These are phyloP conservation scores for Colletotrichum coccodes DNA, from an alignment of 2,329 filamentous ascomycete genomes.

Conservation along the genomic window DNA sequence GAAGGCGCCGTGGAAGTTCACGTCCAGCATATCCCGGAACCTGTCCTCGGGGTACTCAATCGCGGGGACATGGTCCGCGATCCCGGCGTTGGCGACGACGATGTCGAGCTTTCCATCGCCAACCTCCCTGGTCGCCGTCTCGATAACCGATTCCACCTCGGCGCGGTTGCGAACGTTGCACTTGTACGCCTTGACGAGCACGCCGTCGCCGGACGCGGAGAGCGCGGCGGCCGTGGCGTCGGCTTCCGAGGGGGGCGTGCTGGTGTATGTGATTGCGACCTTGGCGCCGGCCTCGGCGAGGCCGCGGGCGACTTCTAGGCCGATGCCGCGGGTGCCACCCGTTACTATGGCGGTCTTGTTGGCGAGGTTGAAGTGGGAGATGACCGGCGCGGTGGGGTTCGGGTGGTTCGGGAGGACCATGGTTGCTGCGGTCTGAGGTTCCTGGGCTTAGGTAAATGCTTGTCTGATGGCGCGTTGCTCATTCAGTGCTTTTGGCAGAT, in stretches of 20 bases:
- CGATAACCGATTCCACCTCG: slow-evolving; percentile 38
- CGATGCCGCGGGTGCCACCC: slow-evolving; percentile 27
- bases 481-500: neutral
- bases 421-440: neutral
- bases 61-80: slow-evolving; percentile 47
- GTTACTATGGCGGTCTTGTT: slow-evolving; percentile 29
- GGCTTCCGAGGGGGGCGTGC: slow-evolving; percentile 25
- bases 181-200: slow-evolving; percentile 46
- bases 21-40: slow-evolving; percentile 48
- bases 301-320: slow-evolving; percentile 19
- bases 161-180: slow-evolving; percentile 46
- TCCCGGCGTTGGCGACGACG: slow-evolving; percentile 54
- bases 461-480: neutral
- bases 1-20: slow-evolving; percentile 54
- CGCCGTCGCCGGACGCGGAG: slow-evolving; percentile 29
- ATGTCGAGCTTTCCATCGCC: slow-evolving; percentile 50
- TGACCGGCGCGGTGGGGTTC: slow-evolving; percentile 17
- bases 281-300: slow-evolving; percentile 26
- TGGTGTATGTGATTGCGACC: slow-evolving; percentile 29
- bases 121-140: slow-evolving; percentile 44
- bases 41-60: slow-evolving; percentile 51
- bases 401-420: slow-evolving; percentile 29
- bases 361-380: slow-evolving; percentile 30
- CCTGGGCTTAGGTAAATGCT: neutral
- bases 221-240: slow-evolving; percentile 19